A percentile compares a stretch with the other conserved stretches of the same genome.
Evolutionary conservation across 768 basidiomycete species (phyloP).

Genomic region (Leucosporidium yakuticum): DNA sequence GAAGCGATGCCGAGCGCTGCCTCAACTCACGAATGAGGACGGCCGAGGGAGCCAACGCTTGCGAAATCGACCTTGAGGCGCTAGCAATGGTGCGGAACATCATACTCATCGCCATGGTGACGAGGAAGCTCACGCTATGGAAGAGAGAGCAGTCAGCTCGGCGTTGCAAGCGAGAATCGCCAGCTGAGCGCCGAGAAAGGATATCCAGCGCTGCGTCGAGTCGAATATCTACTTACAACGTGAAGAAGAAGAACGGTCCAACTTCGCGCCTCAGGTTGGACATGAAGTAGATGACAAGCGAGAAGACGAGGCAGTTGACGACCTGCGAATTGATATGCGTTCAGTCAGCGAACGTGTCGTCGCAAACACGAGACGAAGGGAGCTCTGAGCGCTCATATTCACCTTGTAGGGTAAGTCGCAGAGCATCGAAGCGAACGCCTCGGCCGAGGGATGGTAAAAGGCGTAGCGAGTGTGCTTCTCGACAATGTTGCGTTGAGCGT

Average conservation of each 20-base stretch:
- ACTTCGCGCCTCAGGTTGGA: constrained; percentile 46
- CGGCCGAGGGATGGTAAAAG: constrained; percentile 48
- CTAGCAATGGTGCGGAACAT: constrained; percentile 44
- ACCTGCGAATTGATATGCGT: background rate
- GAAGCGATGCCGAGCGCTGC: no score
- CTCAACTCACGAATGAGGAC: constrained; percentile 40
- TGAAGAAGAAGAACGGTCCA: constrained; percentile 46
- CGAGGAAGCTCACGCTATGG: constrained; percentile 40
- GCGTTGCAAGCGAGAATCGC: no score
- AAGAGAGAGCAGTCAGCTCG: no score
- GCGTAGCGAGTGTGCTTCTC: constrained; percentile 49
- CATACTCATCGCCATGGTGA: constrained; percentile 44
- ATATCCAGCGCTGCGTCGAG: no score
- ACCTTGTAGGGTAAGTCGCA: constrained; percentile 45
- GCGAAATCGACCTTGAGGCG: constrained; percentile 37
- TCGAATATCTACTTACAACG: constrained; percentile 38
- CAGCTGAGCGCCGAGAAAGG: no score
- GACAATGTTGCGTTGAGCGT: constrained; percentile 45
- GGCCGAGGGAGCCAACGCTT: constrained; percentile 45
- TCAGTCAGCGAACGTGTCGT: background rate
- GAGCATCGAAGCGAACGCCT: constrained; percentile 46
- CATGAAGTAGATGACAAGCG: constrained; percentile 48
- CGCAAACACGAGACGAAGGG: background rate
- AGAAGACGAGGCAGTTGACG: constrained; percentile 40
- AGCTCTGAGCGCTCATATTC: background rate